Conservation (phyloP, 2,329 filamentous ascomycete genomes). For the Sclerotinia sclerotiorum region DNA sequence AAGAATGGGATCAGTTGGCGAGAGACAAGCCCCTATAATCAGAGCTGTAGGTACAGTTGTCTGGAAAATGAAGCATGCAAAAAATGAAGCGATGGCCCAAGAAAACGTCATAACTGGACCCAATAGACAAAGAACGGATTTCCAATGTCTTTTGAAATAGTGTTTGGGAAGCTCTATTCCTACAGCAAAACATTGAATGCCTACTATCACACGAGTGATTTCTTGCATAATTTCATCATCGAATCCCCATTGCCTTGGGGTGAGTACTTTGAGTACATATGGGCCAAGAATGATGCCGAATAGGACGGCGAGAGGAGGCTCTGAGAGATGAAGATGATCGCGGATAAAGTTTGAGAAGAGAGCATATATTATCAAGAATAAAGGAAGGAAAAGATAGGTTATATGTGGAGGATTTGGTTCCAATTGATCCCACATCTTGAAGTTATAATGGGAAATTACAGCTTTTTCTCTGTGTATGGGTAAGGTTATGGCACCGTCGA, state of each 20-base stretch:
- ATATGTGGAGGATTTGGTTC: conserved; percentile 56
- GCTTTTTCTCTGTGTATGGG: not conserved
- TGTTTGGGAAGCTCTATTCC: conserved; percentile 65
- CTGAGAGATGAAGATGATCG: conserved; percentile 59
- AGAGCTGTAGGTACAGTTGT: conserved; percentile 48
- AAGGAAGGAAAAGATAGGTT: conserved; percentile 57
- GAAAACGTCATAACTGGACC: conserved; percentile 36
- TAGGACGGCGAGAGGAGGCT: conserved; percentile 60
- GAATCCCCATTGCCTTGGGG: conserved; percentile 62
- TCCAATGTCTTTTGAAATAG: conserved; percentile 39
- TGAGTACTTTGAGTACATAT: conserved; percentile 63
- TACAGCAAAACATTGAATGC: conserved; percentile 72
- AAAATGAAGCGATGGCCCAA: conserved; percentile 48
- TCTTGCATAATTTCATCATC: conserved; percentile 67
- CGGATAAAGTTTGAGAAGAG: conserved; percentile 59
- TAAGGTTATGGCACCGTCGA: not conserved
- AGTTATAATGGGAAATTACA: not conserved
- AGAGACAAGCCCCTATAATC: conserved; percentile 54
- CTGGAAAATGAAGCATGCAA: conserved; percentile 49
- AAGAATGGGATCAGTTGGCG: conserved; percentile 57
- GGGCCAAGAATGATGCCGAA: conserved; percentile 71
- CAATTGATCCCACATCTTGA: conserved; percentile 51
- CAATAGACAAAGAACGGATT: conserved; percentile 34
- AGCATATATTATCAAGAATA: conserved; percentile 60
- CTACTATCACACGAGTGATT: conserved; percentile 69